These are phyloP conservation scores for Chamaecrista fasciculata DNA, from an alignment of 306 rosid genomes.

Conservation along the genomic window DNA sequence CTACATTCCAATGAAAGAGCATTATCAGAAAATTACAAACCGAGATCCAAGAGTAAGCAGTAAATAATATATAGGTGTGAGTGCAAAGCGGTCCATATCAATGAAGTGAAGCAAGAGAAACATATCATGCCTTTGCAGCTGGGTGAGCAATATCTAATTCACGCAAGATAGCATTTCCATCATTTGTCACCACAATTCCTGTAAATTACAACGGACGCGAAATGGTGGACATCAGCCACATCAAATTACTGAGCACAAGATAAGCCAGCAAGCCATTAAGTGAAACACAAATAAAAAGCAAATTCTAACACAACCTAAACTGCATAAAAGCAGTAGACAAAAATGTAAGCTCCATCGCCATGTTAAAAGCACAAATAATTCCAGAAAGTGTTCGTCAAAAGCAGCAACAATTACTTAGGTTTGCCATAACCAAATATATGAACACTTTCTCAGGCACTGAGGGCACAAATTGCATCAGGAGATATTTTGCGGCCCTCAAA, in stretches of 20 bases:
- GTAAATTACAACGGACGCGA: conserved; percentile 19
- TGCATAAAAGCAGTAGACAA: not conserved
- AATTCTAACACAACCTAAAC: conserved; percentile 21
- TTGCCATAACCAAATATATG: not conserved
- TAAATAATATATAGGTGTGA: too few relatives aligned
- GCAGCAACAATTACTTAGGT: conserved; percentile 5
- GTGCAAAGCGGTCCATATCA: too few relatives aligned
- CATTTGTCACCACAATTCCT: conserved; percentile 98
- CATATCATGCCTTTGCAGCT: conserved; percentile 79
- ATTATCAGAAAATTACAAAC: conserved; percentile 21
- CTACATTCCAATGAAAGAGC: conserved; percentile 38
- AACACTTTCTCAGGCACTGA: conserved; percentile 3
- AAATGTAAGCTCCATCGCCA: not conserved
- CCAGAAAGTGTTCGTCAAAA: not conserved
- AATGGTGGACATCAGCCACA: not conserved
- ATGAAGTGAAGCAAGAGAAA: conserved; percentile 17
- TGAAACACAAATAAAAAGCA: not conserved
- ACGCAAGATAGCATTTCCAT: conserved; percentile 95
- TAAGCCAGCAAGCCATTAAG: not conserved
- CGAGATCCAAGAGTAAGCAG: too few relatives aligned
- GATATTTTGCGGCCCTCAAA: not conserved
- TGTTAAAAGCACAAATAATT: not conserved
- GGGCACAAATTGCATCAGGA: not conserved
- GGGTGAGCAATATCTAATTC: conserved; percentile 96
- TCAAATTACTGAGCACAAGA: conserved; percentile 11